A percentile compares a stretch with the other conserved stretches of the same genome.
Conservation (phyloP, 306 rosid genomes). For the Dryas octopetala region DNA sequence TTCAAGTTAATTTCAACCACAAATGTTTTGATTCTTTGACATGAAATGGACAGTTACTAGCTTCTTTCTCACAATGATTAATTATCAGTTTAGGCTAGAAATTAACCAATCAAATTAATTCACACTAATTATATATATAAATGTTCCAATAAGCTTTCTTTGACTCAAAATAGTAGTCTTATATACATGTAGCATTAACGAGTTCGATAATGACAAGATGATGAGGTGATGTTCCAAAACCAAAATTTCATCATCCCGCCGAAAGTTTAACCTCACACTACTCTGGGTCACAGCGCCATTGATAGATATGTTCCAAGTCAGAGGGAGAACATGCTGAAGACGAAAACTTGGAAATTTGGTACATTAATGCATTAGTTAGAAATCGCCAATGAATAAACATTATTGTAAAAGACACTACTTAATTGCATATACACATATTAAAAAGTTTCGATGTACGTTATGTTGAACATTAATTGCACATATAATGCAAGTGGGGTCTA, state of each 20-base stretch:
- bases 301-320: no score
- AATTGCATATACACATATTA: no score
- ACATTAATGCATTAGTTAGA: no score
- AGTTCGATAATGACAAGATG: conserved; percentile 8
- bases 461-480: no score
- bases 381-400: no score
- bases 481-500: no score
- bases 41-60: conserved; percentile 8
- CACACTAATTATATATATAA: background rate
- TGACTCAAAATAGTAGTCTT: background rate
- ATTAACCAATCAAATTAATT: background rate
- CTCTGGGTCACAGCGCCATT: no score
- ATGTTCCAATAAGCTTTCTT: background rate
- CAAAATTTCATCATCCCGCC: conserved; percentile 6
- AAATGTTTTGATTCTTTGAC: background rate
- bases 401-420: no score
- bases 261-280: conserved; percentile 2
- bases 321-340: background rate
- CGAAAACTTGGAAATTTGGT: background rate
- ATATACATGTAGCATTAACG: no score
- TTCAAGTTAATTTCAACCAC: background rate
- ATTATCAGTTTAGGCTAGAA: background rate
- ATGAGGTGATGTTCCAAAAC: conserved; percentile 3
- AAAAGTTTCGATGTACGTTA: no score
- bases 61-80: background rate